Conservation (phyloP, 2,329 filamentous ascomycete genomes). For the Allantophomopsis cytisporea region DNA sequence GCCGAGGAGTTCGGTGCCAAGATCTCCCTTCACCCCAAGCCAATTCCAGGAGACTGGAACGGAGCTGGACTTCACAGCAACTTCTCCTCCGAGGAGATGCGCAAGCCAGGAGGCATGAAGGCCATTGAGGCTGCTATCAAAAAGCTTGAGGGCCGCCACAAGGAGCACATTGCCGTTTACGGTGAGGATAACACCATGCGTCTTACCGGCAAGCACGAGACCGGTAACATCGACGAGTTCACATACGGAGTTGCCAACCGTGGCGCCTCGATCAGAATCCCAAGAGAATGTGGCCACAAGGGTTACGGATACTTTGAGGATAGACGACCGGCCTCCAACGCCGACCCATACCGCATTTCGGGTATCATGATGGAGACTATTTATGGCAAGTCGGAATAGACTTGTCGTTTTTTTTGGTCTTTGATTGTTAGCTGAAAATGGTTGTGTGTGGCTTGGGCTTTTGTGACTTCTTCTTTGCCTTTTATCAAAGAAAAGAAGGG, state of each 20-base stretch:
- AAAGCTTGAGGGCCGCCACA: constrained; percentile 67
- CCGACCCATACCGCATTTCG: constrained; percentile 64
- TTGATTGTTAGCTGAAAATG: too few relatives aligned
- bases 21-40: constrained; percentile 93
- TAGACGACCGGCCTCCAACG: constrained; percentile 71
- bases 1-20: constrained; percentile 94
- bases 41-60: constrained; percentile 93
- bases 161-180: constrained; percentile 84
- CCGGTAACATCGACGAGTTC: constrained; percentile 86
- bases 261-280: constrained; percentile 86
- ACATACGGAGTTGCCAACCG: constrained; percentile 91
- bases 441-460: too few relatives aligned
- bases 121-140: constrained; percentile 76
- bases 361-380: constrained; percentile 22
- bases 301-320: constrained; percentile 94
- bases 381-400: too few relatives aligned
- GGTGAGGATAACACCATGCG: constrained; percentile 92
- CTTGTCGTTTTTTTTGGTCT: too few relatives aligned
- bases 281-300: constrained; percentile 70
- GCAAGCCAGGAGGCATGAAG: constrained; percentile 88
- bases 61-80: constrained; percentile 88
- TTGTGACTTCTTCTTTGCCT: too few relatives aligned
- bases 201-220: constrained; percentile 90
- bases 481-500: too few relatives aligned
- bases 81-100: constrained; percentile 84